These are phyloP conservation scores for Trametes cubensis DNA, from an alignment of 768 basidiomycete genomes.

Conservation along the genomic window DNA sequence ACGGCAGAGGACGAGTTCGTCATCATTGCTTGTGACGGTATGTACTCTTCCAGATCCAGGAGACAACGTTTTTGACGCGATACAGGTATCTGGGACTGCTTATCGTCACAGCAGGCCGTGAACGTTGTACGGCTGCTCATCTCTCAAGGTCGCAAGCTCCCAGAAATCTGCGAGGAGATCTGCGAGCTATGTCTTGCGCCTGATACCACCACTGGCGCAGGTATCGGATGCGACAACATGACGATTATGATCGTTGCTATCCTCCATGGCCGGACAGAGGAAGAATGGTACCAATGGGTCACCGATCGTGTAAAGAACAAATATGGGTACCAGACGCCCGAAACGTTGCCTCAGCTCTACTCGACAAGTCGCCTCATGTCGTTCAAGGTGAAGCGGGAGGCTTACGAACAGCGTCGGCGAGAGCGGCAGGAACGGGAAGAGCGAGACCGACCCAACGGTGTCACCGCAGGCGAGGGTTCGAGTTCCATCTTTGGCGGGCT, in stretches of 20 bases:
- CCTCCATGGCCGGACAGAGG: slow-evolving; percentile 82
- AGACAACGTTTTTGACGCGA: slow-evolving; percentile 16
- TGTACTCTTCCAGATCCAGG: slow-evolving; percentile 26
- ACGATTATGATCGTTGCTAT: slow-evolving; percentile 90
- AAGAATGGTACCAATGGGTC: slow-evolving; percentile 93
- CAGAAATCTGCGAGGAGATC: slow-evolving; percentile 86
- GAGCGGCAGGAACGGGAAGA: slow-evolving; percentile 29
- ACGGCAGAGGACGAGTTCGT: slow-evolving; percentile 94
- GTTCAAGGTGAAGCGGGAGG: slow-evolving; percentile 64
- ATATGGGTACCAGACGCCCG: slow-evolving; percentile 80
- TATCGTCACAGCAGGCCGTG: slow-evolving; percentile 89
- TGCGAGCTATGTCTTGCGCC: slow-evolving; percentile 95
- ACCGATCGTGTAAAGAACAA: slow-evolving; percentile 75
- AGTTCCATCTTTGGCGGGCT: slow-evolving; percentile 45
- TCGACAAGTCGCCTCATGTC: slow-evolving; percentile 61
- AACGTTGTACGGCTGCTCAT: slow-evolving; percentile 85
- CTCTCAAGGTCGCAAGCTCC: slow-evolving; percentile 74
- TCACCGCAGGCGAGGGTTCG: slow-evolving; percentile 16
- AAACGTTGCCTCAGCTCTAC: slow-evolving; percentile 75
- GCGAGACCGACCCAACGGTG: slow-evolving; percentile 17
- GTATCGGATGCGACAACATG: slow-evolving; percentile 99
- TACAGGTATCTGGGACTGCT: slow-evolving; percentile 98
- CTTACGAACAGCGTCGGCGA: slow-evolving; percentile 48
- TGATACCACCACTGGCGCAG: slow-evolving; percentile 85
- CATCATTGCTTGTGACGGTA: slow-evolving; percentile 96